Percentiles rank a stretch among this genome's conserved stretches.
Evolutionary conservation across 805 yeast genomes (phyloP).

Genomic region (Kodamaea kakaduensis): DNA sequence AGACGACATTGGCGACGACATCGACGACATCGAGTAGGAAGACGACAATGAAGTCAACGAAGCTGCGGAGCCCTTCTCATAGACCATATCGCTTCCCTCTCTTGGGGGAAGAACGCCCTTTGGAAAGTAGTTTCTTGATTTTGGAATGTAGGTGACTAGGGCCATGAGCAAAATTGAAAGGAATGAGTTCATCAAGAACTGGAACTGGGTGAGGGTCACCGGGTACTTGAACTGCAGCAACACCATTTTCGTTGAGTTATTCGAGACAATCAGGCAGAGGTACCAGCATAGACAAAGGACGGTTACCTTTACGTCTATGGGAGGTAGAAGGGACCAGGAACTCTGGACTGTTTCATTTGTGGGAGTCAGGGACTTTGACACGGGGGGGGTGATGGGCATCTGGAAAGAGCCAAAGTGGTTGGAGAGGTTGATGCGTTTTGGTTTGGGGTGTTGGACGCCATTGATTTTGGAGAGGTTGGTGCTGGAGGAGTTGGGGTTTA

Average conservation of each 20-base stretch:
- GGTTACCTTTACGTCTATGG: conserved; percentile 21
- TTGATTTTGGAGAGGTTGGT: conserved; percentile 29
- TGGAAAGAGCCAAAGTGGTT: conserved; percentile 17
- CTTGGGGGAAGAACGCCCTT: conserved; percentile 45
- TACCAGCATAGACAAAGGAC: conserved; percentile 75
- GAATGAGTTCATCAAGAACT: conserved; percentile 68
- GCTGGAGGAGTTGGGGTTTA: conserved; percentile 36
- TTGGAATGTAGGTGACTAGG: conserved; percentile 27
- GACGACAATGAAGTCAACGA: too few species aligned
- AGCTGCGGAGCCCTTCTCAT: too few species aligned
- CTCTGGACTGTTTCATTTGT: conserved; percentile 18
- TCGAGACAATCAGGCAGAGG: conserved; percentile 70
- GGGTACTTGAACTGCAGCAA: conserved; percentile 70
- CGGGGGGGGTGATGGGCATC: conserved; percentile 33
- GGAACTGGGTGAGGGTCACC: conserved; percentile 83
- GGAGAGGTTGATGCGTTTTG: conserved; percentile 14
- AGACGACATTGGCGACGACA: too few species aligned
- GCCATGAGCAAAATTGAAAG: conserved; percentile 49
- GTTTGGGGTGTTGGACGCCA: conserved; percentile 18
- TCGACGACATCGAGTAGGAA: conserved; percentile 25
- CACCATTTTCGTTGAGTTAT: conserved; percentile 76
- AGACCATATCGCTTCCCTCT: conserved; percentile 16
- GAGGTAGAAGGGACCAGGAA: conserved; percentile 18
- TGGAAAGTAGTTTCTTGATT: conserved; percentile 32
- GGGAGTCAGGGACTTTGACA: conserved; percentile 31